Percentiles rank a stretch among this genome's conserved stretches.
Evolutionary conservation across 352 stramenopile genomes (phyloP).

Genomic region (Globisporangium cystogenes): DNA sequence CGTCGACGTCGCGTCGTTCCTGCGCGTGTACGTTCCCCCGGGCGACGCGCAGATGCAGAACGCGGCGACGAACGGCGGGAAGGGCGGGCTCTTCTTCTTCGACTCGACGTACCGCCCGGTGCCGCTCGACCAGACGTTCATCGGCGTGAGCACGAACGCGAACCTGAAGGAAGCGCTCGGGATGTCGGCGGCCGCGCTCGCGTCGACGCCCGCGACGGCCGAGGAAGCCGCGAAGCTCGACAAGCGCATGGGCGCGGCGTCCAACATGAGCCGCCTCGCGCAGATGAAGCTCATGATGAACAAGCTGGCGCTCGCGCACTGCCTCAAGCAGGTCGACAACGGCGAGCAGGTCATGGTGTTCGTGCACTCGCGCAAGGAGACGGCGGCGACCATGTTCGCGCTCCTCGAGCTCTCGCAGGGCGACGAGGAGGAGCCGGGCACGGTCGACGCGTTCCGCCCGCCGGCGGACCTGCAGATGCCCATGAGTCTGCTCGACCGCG

Average conservation of each 20-base stretch:
- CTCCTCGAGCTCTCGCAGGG: slow-evolving; percentile 87
- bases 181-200: slow-evolving; percentile 37
- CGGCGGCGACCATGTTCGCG: slow-evolving; percentile 90
- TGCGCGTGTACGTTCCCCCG: slow-evolving; percentile 88
- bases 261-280: slow-evolving; percentile 48
- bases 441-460: slow-evolving; percentile 56
- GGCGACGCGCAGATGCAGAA: slow-evolving; percentile 51
- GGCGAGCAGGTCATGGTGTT: slow-evolving; percentile 98
- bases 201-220: slow-evolving; percentile 36
- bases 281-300: slow-evolving; percentile 84
- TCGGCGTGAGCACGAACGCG: slow-evolving; percentile 89
- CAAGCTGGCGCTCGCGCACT: slow-evolving; percentile 73
- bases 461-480: slow-evolving; percentile 52
- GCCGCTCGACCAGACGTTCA: slow-evolving; percentile 98
- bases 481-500: slow-evolving; percentile 46
- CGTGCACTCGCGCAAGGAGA: slow-evolving; percentile 99
- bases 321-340: slow-evolving; percentile 53
- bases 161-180: slow-evolving; percentile 61
- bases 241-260: slow-evolving; percentile 17
- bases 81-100: slow-evolving; percentile 97
- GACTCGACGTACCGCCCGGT: slow-evolving; percentile 97
- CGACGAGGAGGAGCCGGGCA: slow-evolving; percentile 50
- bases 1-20: slow-evolving; percentile 96
- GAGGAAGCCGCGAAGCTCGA: slow-evolving; percentile 43
- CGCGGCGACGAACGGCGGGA: slow-evolving; percentile 62